Percentiles rank a stretch among this genome's conserved stretches.
These are phyloP conservation scores for Naganishia sp. DNA, from an alignment of 1,284 basidiomycete species.

Conservation along the genomic window DNA sequence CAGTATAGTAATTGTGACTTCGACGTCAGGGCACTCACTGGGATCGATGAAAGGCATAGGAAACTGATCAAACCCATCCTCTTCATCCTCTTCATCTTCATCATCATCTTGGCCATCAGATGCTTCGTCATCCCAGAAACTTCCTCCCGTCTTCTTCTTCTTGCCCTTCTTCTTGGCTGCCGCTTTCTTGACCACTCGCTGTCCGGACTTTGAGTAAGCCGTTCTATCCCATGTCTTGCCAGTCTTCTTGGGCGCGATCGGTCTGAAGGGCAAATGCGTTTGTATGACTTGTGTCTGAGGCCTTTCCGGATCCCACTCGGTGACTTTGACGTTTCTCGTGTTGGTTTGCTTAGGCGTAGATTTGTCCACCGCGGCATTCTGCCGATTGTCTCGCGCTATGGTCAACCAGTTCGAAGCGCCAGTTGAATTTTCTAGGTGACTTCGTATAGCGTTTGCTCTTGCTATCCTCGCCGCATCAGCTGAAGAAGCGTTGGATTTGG, in stretches of 20 bases:
- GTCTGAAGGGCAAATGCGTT: slow-evolving; percentile 50
- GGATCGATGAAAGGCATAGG: slow-evolving; percentile 67
- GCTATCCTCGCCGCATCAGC: slow-evolving; percentile 15
- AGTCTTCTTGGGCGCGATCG: slow-evolving; percentile 45
- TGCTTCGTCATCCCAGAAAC: slow-evolving; percentile 23
- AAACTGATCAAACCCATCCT: slow-evolving; percentile 76
- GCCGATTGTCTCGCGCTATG: slow-evolving; percentile 11
- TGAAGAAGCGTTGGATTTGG: not conserved
- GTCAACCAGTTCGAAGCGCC: slow-evolving; percentile 14
- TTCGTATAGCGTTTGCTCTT: slow-evolving; percentile 22
- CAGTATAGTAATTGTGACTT: no score
- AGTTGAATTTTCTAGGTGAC: not conserved
- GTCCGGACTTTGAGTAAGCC: slow-evolving; percentile 72
- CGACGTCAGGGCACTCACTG: slow-evolving; percentile 39
- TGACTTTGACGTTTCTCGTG: slow-evolving; percentile 12
- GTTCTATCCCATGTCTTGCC: slow-evolving; percentile 83
- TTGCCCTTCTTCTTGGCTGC: slow-evolving; percentile 52
- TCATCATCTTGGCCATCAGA: slow-evolving; percentile 42
- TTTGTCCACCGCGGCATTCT: not conserved
- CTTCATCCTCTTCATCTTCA: slow-evolving; percentile 55
- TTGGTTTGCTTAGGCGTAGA: slow-evolving; percentile 3
- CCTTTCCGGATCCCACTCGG: slow-evolving; percentile 24
- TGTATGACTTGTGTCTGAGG: slow-evolving; percentile 37
- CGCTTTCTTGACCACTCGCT: slow-evolving; percentile 14
- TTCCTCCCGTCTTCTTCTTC: slow-evolving; percentile 33